Conservation (phyloP, 805 yeast genomes). For the Yamadazyma paraphyllophila region DNA sequence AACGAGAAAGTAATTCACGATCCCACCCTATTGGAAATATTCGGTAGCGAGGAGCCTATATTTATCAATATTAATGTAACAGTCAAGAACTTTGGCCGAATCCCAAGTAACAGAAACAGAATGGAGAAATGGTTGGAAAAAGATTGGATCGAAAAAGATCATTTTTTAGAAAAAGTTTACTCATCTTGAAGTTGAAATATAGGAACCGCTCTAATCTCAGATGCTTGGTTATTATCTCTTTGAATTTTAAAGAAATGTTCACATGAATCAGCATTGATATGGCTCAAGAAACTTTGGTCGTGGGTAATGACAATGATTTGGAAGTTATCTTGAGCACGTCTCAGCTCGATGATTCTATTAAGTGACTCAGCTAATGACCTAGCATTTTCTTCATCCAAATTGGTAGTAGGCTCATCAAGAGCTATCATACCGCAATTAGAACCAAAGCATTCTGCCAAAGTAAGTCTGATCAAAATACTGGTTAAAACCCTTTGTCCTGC, state of each 20-base stretch:
- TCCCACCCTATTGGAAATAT: slow-evolving; percentile 33
- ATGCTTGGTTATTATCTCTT: slow-evolving; percentile 78
- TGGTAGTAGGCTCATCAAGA: slow-evolving; percentile 96
- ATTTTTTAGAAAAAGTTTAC: background rate
- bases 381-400: slow-evolving; percentile 84
- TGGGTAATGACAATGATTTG: slow-evolving; percentile 95
- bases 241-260: slow-evolving; percentile 82
- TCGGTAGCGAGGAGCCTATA: slow-evolving; percentile 28
- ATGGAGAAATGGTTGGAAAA: slow-evolving; percentile 76
- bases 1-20: slow-evolving; percentile 11
- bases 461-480: slow-evolving; percentile 84
- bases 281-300: slow-evolving; percentile 84
- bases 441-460: slow-evolving; percentile 94
- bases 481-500: slow-evolving; percentile 98
- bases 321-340: slow-evolving; percentile 81
- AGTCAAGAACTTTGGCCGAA: slow-evolving; percentile 42
- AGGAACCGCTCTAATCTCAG: slow-evolving; percentile 59
- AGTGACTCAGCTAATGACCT: slow-evolving; percentile 83
- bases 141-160: slow-evolving; percentile 70
- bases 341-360: slow-evolving; percentile 66
- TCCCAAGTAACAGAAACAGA: slow-evolving; percentile 53
- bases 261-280: slow-evolving; percentile 84
- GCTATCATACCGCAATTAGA: slow-evolving; percentile 93
- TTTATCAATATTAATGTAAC: slow-evolving; percentile 48
- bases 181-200: slow-evolving; percentile 37